Conservation (phyloP, 2,329 filamentous ascomycete genomes). For the Penicillium sp. region DNA sequence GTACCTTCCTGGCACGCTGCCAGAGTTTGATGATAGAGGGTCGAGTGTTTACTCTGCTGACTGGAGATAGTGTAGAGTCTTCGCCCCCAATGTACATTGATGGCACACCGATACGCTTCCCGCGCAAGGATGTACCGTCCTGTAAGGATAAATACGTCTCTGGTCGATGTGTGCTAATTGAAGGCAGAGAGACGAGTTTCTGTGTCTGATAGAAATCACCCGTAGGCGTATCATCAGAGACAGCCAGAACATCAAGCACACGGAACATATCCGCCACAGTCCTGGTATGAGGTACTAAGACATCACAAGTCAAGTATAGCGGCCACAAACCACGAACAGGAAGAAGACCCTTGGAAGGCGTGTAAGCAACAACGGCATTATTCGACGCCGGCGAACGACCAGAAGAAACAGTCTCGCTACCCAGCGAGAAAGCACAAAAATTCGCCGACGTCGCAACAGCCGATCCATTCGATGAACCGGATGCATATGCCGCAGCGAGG, state of each 20-base stretch:
- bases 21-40: constrained; percentile 40
- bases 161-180: constrained; percentile 31
- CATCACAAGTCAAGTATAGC: constrained; percentile 55
- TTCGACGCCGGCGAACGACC: constrained; percentile 56
- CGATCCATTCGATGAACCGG: constrained; percentile 57
- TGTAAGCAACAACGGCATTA: constrained; percentile 55
- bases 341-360: constrained; percentile 52
- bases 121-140: constrained; percentile 34
- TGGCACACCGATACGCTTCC: constrained; percentile 50
- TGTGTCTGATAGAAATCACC: constrained; percentile 58
- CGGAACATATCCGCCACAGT: constrained; percentile 50
- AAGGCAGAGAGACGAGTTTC: constrained; percentile 42
- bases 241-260: constrained; percentile 49
- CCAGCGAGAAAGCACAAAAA: constrained; percentile 54
- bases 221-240: constrained; percentile 39
- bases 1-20: constrained; percentile 25
- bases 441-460: constrained; percentile 50
- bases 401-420: constrained; percentile 55
- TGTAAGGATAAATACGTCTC: constrained; percentile 34
- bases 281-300: constrained; percentile 52
- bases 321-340: constrained; percentile 54
- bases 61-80: constrained; percentile 30
- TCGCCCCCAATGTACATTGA: constrained; percentile 50
- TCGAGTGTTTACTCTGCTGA: constrained; percentile 38
- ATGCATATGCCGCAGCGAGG: constrained; percentile 53